These are phyloP conservation scores for Arachis hypogaea DNA, from an alignment of 306 rosid species.

Conservation along the genomic window DNA sequence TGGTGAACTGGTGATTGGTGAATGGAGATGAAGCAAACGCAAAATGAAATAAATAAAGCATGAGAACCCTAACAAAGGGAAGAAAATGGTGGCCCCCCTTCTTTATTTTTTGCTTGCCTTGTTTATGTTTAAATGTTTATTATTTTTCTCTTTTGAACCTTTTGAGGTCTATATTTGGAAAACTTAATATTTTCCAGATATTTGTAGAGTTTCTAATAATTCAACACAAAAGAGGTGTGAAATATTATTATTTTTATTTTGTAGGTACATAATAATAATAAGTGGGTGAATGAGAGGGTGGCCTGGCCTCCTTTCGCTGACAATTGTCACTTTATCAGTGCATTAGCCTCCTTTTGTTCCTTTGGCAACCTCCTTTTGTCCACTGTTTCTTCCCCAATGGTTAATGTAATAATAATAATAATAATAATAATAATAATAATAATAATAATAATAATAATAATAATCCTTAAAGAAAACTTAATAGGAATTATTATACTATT, in stretches of 20 bases:
- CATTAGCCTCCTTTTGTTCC: conserved; percentile 26
- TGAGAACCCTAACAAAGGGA: neutral
- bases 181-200: neutral
- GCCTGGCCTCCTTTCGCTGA: neutral
- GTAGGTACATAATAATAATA: too few relatives aligned
- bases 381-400: conserved; percentile 1
- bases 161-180: conserved; percentile 19
- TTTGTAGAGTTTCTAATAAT: neutral
- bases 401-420: neutral
- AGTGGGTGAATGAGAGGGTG: neutral
- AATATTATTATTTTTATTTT: neutral
- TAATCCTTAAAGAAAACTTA: too few relatives aligned
- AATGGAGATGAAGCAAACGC: neutral
- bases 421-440: too few relatives aligned
- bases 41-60: conserved; percentile 17
- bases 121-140: neutral
- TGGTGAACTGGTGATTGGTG: too few relatives aligned
- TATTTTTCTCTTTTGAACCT: neutral
- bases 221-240: neutral
- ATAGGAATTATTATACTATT: neutral
- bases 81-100: conserved; percentile 4
- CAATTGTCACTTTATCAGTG: conserved; percentile 34
- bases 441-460: too few relatives aligned
- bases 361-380: conserved; percentile 16
- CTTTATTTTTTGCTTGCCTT: neutral